Percentiles rank a stretch among this genome's conserved stretches.
Conservation (phyloP, 345 rosid genomes). For the Theobroma cacao region DNA sequence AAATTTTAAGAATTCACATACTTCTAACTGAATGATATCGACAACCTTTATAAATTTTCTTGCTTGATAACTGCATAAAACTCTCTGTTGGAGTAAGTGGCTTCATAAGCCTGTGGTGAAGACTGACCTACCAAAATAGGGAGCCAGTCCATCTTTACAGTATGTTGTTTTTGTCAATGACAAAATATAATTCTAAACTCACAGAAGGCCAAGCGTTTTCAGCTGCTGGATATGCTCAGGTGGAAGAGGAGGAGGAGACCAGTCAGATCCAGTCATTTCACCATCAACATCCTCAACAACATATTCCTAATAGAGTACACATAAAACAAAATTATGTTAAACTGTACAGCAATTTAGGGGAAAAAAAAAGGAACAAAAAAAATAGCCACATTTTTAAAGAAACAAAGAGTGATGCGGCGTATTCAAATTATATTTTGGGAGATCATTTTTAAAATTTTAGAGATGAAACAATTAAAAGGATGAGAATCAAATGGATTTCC, state of each 20-base stretch:
- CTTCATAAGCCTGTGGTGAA: conserved; percentile 4
- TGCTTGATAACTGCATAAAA: conserved; percentile 3
- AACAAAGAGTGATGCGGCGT: neutral
- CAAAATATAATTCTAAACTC: conserved; percentile 21
- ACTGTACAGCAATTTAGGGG: neutral
- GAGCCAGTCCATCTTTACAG: conserved; percentile 28
- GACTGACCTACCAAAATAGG: conserved; percentile 27
- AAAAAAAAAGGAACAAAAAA: too few species aligned
- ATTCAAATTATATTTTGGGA: neutral
- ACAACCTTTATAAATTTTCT: conserved; percentile 9
- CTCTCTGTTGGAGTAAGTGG: neutral
- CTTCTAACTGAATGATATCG: neutral
- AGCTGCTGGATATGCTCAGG: conserved; percentile 89
- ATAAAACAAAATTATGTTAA: neutral
- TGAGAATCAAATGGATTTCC: neutral
- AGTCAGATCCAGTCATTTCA: conserved; percentile 77
- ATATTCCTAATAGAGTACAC: conserved; percentile 58
- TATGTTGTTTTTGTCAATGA: conserved; percentile 18
- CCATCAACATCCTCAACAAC: conserved; percentile 99
- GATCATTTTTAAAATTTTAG: neutral
- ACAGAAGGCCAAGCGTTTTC: conserved; percentile 84
- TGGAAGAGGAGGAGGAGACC: conserved; percentile 89
- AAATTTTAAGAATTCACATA: neutral
- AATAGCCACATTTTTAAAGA: neutral
- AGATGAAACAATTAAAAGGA: neutral